Base-by-base conservation (phyloP, 192 early-diverging fungal species). In the Coemansia sp. region DNA sequence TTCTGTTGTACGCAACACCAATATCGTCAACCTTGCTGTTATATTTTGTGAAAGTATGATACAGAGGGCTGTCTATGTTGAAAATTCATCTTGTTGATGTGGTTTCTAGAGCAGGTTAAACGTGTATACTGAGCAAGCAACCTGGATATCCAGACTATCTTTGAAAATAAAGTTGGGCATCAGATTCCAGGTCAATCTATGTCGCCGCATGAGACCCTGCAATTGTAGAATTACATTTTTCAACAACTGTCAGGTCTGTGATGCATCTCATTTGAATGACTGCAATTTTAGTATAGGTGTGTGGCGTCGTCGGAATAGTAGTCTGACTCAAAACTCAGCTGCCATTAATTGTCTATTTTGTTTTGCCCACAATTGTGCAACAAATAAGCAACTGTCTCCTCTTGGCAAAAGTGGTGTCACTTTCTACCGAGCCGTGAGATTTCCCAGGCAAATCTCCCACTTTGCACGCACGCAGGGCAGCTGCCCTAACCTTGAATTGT, bases 401-500 rank as follows among this genome's bases (percentile, higher is more conserved):
- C 25, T 55, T 55, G 53, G 25, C 53, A 55, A 32, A 53, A 53
- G 12, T 5, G 24, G 12, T 55, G 52, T 29, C 22, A 54, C 5
- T 55, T 55, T 55, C 53, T 55, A 55, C 53, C 53, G 53, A 55
- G 53, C 29, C 11, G 29, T 29, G 5, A 55, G 24, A 25, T 21
- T 61, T 58, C 0, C 38, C 38, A 58, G 29, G 57, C 48, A 29
- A 55, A 49, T 29, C 29, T 29, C 14, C 24, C 53, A 55, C 29
- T 29, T 14, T 55, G 53, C 53, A 55, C 51, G 14, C 51, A 25
- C 51, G 51, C 51, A 29, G 29, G 25, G 19, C 19, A 49, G 12
- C 17, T 21, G 35, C 14, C 21, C 8, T 24, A 21, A 63, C 25
- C 37, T 48, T 55, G 19, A 55, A 65, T 65, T 65, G 63, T 65